Base-by-base conservation (phyloP, 768 basidiomycete species). In the Crassisporium funariophilum region DNA sequence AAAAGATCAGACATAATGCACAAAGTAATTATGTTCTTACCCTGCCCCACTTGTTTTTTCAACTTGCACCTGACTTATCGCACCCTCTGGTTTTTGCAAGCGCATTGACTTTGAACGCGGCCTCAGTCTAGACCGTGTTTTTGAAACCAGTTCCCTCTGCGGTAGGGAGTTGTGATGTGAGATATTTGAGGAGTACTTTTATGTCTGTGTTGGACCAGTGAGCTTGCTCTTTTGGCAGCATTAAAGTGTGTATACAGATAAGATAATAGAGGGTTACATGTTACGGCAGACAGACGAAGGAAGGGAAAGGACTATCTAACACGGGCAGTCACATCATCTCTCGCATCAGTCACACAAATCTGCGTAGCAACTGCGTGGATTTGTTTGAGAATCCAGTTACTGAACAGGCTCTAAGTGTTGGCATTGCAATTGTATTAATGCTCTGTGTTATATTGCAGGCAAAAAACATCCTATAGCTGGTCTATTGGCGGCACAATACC, bases 141-240 rank as follows among this genome's bases (percentile, higher is more conserved):
- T 29, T 29, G 13, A 29, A 29, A 29, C 27, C 27, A 29, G 13
- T 29, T 7, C 27, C 27, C 7, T 29, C 27, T 7, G 27, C 27
- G 13, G 27, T 29, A 13, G 27, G 13, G 8, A 7, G 7, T 29
- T 29, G 7, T 13, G 27, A 7, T 7, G 13, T 7, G 13, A 29
- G 27, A 29, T 7, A 29, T 7, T 7, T 29, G 27, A 29, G 8
- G 13, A 29, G 27, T 7, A 13, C 13, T 7, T 29, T 29, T 7
- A 29, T 29, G 13, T 29, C 27, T 7, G 7, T 35, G 36, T 42
- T 41, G 39, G 16, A 48, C 23, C 9, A 55, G 27, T 29, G 27
- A 7, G 27, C 27, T 13, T 29, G 27, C 7, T 7, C 7, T 7
- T 13, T 7, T 29, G 27, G 27, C 27, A 29, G 27, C 13, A 29